These are phyloP conservation scores for Phytophthora ramorum DNA, from an alignment of 352 stramenopile species.

Conservation along the genomic window DNA sequence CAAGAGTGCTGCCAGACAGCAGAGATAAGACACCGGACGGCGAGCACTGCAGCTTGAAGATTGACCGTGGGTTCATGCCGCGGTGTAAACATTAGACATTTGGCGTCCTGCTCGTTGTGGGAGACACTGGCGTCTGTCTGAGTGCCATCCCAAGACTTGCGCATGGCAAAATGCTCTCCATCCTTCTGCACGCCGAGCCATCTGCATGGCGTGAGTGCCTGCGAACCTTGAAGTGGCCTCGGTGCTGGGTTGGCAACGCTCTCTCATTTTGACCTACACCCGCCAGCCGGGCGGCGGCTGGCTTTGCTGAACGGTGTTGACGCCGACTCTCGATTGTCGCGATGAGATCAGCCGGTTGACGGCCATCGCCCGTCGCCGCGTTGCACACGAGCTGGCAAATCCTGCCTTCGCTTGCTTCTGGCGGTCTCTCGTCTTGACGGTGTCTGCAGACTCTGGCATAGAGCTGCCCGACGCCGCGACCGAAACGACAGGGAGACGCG, in stretches of 20 bases:
- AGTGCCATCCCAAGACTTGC: neutral
- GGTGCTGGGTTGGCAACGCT: too few species aligned
- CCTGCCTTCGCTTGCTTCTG: neutral
- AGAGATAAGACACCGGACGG: neutral
- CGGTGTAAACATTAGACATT: neutral
- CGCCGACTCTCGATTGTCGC: constrained; percentile 10
- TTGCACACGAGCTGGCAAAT: constrained; percentile 26
- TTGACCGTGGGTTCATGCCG: neutral
- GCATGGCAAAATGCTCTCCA: neutral
- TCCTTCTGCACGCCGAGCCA: neutral
- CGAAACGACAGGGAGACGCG: neutral
- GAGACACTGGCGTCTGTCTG: neutral
- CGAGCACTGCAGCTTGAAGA: neutral
- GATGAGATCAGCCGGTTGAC: constrained; percentile 16
- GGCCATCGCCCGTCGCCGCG: constrained; percentile 5
- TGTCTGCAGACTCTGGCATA: too few species aligned
- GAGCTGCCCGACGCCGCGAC: constrained; percentile 9
- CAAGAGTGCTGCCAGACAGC: too few species aligned
- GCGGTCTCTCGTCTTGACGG: constrained; percentile 1
- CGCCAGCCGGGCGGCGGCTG: constrained; percentile 14
- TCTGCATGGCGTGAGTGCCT: neutral
- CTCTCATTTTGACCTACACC: neutral
- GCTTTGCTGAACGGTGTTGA: constrained; percentile 22
- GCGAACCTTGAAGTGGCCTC: neutral
- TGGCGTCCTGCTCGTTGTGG: neutral